These are phyloP conservation scores for Hypoxylon lienhwacheense DNA, from an alignment of 495 filamentous ascomycete species.

Conservation along the genomic window DNA sequence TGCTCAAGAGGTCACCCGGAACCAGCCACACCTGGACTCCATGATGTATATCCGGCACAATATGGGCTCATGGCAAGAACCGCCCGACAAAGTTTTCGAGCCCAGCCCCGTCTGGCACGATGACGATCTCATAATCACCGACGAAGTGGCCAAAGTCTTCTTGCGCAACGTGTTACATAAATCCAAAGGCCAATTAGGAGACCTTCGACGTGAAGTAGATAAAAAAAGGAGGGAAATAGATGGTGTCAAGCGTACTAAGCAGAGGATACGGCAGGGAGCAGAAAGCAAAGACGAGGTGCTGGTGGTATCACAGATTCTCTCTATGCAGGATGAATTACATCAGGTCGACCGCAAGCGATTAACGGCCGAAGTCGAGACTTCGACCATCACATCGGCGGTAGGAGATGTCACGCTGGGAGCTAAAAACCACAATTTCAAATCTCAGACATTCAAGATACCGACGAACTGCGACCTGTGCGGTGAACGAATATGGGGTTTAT, in stretches of 20 bases:
- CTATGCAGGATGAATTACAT: slow-evolving; percentile 78
- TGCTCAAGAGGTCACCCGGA: slow-evolving; percentile 79
- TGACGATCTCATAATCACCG: slow-evolving; percentile 76
- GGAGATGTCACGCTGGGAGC: slow-evolving; percentile 91
- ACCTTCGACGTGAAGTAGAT: slow-evolving; percentile 78
- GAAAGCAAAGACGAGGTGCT: slow-evolving; percentile 85
- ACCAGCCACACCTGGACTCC: slow-evolving; percentile 84
- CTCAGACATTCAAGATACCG: slow-evolving; percentile 96
- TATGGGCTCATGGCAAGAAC: slow-evolving; percentile 75
- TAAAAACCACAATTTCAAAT: slow-evolving; percentile 93
- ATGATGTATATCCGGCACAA: slow-evolving; percentile 98
- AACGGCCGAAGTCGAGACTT: slow-evolving; percentile 88
- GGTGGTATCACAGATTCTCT: slow-evolving; percentile 73
- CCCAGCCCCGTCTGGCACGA: slow-evolving; percentile 98
- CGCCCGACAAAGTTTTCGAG: slow-evolving; percentile 81
- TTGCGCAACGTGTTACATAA: slow-evolving; percentile 89
- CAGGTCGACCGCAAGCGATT: slow-evolving; percentile 83
- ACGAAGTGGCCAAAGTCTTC: slow-evolving; percentile 85
- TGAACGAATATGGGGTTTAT: slow-evolving; percentile 94
- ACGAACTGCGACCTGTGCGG: slow-evolving; percentile 97
- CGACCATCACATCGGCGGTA: slow-evolving; percentile 80
- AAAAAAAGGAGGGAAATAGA: slow-evolving; percentile 84
- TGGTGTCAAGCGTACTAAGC: slow-evolving; percentile 65
- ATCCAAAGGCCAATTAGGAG: slow-evolving; percentile 78
- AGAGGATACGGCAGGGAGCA: slow-evolving; percentile 74